Evolutionary conservation across 192 early-diverging fungal species (phyloP).

Genomic region (Coemansia umbellata): DNA sequence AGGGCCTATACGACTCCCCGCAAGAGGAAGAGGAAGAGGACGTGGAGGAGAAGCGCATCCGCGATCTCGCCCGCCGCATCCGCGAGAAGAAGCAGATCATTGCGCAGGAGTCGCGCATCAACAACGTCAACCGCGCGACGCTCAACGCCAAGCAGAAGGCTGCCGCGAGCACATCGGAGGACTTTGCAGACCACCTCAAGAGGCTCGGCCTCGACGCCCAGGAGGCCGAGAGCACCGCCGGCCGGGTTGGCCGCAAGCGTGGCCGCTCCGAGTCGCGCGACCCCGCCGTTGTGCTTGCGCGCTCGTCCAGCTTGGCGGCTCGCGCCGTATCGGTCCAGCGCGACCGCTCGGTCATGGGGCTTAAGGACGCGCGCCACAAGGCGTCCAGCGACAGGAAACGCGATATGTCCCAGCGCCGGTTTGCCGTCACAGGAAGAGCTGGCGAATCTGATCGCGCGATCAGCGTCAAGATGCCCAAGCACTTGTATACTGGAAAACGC

Average conservation of each 20-base stretch:
- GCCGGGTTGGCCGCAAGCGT: conserved; percentile 73
- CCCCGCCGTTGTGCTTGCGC: conserved; percentile 60
- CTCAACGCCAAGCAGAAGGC: conserved; percentile 49
- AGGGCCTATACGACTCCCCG: conserved; percentile 88
- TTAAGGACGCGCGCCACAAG: conserved; percentile 55
- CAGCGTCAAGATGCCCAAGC: conserved; percentile 91
- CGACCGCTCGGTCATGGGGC: conserved; percentile 71
- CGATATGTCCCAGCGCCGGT: conserved; percentile 65
- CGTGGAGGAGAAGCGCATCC: conserved; percentile 80
- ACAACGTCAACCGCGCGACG: conserved; percentile 78
- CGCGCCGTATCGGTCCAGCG: conserved; percentile 57
- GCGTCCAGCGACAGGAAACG: conserved; percentile 71
- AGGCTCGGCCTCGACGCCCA: conserved; percentile 68
- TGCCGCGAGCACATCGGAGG: conserved; percentile 25
- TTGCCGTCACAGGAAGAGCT: conserved; percentile 71
- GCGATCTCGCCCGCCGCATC: conserved; percentile 72
- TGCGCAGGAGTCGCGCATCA: conserved; percentile 68
- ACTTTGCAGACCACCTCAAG: conserved; percentile 71
- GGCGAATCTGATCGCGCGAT: conserved; percentile 97
- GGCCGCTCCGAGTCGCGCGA: conserved; percentile 65
- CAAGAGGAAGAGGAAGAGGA: conserved; percentile 59
- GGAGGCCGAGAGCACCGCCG: conserved; percentile 49
- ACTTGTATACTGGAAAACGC: conserved; percentile 93
- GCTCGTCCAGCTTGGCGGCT: conserved; percentile 58
- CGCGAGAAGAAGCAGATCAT: conserved; percentile 84